A percentile compares a stretch with the other conserved stretches of the same genome.
phyloP scores from a whole-genome alignment of 495 filamentous ascomycete genomes.

The Hypoxylon fragiforme region DNA sequence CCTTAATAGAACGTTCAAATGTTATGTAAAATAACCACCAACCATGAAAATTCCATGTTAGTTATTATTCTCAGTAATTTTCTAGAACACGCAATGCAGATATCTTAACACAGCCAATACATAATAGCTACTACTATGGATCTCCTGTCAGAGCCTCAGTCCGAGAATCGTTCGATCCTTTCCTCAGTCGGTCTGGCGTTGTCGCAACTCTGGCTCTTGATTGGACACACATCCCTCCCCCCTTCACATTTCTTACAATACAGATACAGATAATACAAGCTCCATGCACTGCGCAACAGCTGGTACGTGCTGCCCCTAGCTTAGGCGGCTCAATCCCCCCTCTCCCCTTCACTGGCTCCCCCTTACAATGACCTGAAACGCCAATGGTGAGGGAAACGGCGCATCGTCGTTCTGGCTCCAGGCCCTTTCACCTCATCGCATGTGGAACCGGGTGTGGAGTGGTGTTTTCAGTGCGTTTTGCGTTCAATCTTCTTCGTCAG shows the following conservation, averaged over 20 bases:
- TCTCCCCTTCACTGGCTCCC: constrained; percentile 1
- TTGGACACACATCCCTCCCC: constrained; percentile 16
- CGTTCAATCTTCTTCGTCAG: constrained; percentile 15
- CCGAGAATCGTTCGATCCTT: constrained; percentile 31
- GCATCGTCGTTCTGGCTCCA: constrained; percentile 31
- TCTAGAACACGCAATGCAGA: no score
- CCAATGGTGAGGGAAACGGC: constrained; percentile 42
- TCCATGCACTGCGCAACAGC: constrained; percentile 3
- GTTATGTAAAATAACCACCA: no score
- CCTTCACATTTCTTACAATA: no score
- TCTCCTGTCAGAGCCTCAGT: constrained; percentile 34
- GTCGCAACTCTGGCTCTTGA: constrained; percentile 14
- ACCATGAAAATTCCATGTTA: no score
- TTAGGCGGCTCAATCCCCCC: no score
- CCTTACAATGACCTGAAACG: constrained; percentile 47
- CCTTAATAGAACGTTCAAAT: no score
- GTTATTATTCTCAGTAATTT: no score
- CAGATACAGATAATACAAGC: no score
- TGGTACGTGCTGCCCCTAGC: constrained; percentile 14
- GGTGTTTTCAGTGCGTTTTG: constrained; percentile 31
- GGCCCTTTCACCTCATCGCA: constrained; percentile 13
- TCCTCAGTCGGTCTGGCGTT: constrained; percentile 24
- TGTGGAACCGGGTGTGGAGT: constrained; percentile 15
- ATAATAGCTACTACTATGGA: no score
- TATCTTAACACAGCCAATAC: no score